Conservation (phyloP, 2,329 filamentous ascomycete species). For the Hyphodiscus sp. region DNA sequence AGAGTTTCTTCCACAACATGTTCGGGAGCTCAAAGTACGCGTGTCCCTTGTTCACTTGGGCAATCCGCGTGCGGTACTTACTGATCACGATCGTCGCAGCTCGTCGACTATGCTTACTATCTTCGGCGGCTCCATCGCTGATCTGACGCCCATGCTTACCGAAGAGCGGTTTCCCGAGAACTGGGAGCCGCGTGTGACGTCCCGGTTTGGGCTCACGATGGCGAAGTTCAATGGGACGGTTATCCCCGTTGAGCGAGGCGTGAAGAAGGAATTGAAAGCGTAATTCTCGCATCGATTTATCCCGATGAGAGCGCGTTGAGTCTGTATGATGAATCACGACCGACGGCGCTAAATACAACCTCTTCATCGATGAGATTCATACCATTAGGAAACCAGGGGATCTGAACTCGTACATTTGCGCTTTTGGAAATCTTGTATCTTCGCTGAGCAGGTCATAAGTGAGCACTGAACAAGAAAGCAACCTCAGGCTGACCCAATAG, state of each 20-base stretch:
- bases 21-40: constrained; percentile 35
- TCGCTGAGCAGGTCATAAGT: no score
- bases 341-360: no score
- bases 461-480: no score
- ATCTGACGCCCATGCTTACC: constrained; percentile 34
- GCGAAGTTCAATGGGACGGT: constrained; percentile 36
- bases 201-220: constrained; percentile 35
- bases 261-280: constrained; percentile 18
- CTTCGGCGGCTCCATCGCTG: constrained; percentile 33
- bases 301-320: no score
- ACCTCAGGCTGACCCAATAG: no score
- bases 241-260: constrained; percentile 33
- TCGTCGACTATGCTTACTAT: constrained; percentile 37
- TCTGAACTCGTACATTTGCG: no score
- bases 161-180: constrained; percentile 36
- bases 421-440: no score
- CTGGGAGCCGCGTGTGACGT: constrained; percentile 34
- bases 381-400: no score
- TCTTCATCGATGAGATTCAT: no score
- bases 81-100: constrained; percentile 18
- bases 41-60: not conserved
- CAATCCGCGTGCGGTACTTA: not conserved
- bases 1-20: constrained; percentile 33
- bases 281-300: no score
- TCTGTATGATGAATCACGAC: no score